Base-by-base conservation (phyloP, 345 rosid genomes). In the Citropsis articulata region DNA sequence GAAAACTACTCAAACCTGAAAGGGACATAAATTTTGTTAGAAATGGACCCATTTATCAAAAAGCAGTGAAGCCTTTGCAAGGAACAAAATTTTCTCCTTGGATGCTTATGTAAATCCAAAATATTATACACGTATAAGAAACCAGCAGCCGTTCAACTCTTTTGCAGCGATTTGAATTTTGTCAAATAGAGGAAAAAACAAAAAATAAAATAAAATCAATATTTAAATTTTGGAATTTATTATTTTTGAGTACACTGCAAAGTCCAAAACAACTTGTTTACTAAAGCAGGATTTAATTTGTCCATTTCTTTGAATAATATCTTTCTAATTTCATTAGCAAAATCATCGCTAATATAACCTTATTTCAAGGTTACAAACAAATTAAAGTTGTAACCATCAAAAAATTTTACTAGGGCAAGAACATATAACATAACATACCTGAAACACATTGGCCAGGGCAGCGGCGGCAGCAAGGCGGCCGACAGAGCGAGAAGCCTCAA, bases 391-490 rank as follows among this genome's bases (percentile, higher is more conserved):
- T 8, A 45, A 48, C 45, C 36, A 45, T 27, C 18, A 42, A 42
- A 73, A 66, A 76, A 76, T 2, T 45, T 12, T 50, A 13, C 18
- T 45, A 45, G 50, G 50, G 50, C 50, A 45, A 45, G 4, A 13
- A 45, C 18, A 13, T 45, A 3, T 12, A 45, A 45, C 50, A 13
- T 25, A 22, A 75, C 82, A 28, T 50, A 93, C 99, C 98, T 81
- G 91, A 57, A 96, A 96, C 0, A 96, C 81, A 82, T 87, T 95
- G 84, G 87, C 86, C 28, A 96, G 83, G 21, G 97, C 92, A 14
- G 86, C 86, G 24, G 97, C 98, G 2, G 90, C 98, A 24, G 93
- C 85, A 16, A 90, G 97, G 22, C 90, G 91, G 2, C 99, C 94
- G 10, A 19, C 2, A 1, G 88, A 71, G 69, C 83, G 88, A 68